Percentiles rank a stretch among this genome's conserved stretches.
Evolutionary conservation across 805 yeast genomes (phyloP).

Genomic region (Metschnikowia amazonensis): DNA sequence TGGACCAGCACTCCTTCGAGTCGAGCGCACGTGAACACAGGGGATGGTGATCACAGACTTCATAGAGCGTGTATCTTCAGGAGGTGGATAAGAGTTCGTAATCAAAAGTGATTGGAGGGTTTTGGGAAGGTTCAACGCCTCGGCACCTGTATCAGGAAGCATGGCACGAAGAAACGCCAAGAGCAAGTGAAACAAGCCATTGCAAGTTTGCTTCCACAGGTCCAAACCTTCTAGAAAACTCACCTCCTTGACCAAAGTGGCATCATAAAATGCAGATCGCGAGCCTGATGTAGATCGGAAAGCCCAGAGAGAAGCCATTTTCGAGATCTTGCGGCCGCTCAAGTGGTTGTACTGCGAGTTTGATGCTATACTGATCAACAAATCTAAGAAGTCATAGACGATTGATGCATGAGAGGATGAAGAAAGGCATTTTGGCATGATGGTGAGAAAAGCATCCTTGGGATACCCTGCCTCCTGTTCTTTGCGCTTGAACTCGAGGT

Average conservation of each 20-base stretch:
- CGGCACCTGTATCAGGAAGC: conserved; percentile 63
- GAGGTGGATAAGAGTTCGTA: conserved; percentile 61
- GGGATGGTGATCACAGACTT: conserved; percentile 52
- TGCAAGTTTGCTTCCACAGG: conserved; percentile 76
- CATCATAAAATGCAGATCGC: conserved; percentile 34
- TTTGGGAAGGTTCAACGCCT: conserved; percentile 57
- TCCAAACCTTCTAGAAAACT: conserved; percentile 66
- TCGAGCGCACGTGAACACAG: conserved; percentile 54
- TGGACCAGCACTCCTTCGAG: conserved; percentile 45
- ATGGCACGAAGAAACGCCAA: conserved; percentile 75
- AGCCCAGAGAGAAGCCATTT: conserved; percentile 88
- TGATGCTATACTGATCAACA: conserved; percentile 71
- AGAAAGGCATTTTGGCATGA: conserved; percentile 79
- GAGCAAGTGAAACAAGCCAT: conserved; percentile 79
- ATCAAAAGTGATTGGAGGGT: conserved; percentile 62
- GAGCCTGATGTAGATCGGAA: conserved; percentile 37
- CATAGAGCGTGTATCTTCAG: conserved; percentile 30
- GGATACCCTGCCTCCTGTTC: conserved; percentile 69
- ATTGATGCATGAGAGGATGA: conserved; percentile 88
- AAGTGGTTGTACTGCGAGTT: conserved; percentile 74
- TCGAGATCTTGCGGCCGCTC: conserved; percentile 75
- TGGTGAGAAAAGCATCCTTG: conserved; percentile 66
- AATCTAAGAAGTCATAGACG: conserved; percentile 81
- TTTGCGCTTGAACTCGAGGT: conserved; percentile 59
- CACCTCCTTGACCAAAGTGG: conserved; percentile 31